A percentile compares a stretch with the other conserved stretches of the same genome.
Conservation (phyloP, 495 filamentous ascomycete genomes). For the Astrothelium subdiscretum region DNA sequence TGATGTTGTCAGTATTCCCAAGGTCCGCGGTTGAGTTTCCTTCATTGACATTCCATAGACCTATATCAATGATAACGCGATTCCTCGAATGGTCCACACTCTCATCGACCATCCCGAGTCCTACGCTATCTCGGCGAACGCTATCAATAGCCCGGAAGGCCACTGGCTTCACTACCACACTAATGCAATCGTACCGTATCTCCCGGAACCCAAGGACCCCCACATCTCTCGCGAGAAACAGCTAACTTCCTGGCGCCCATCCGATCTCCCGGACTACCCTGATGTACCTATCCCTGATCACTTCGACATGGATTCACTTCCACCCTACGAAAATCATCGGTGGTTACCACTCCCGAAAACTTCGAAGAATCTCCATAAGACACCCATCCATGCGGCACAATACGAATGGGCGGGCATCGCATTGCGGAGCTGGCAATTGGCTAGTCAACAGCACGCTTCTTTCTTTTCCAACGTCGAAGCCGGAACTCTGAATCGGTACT, state of each 20-base stretch:
- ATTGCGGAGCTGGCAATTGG: slow-evolving; percentile 38
- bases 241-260: slow-evolving; percentile 11
- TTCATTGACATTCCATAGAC: background rate
- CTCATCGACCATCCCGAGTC: slow-evolving; percentile 37
- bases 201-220: slow-evolving; percentile 29
- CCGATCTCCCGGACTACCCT: slow-evolving; percentile 7
- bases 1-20: slow-evolving; percentile 27
- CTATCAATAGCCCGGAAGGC: slow-evolving; percentile 38
- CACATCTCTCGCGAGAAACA: background rate
- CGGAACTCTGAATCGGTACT: slow-evolving; percentile 36
- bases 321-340: slow-evolving; percentile 30
- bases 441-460: slow-evolving; percentile 44
- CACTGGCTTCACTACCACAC: slow-evolving; percentile 36
- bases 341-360: slow-evolving; percentile 31
- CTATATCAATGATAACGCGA: slow-evolving; percentile 42
- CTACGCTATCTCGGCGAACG: slow-evolving; percentile 41
- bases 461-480: slow-evolving; percentile 41
- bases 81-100: slow-evolving; percentile 41
- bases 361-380: slow-evolving; percentile 25
- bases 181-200: slow-evolving; percentile 35
- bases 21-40: background rate
- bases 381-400: slow-evolving; percentile 21
- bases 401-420: slow-evolving; percentile 18
- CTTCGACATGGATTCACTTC: background rate
- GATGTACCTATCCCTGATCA: background rate